These are phyloP conservation scores for Neurospora crassa DNA, from an alignment of 2,329 filamentous ascomycete genomes.

Conservation along the genomic window DNA sequence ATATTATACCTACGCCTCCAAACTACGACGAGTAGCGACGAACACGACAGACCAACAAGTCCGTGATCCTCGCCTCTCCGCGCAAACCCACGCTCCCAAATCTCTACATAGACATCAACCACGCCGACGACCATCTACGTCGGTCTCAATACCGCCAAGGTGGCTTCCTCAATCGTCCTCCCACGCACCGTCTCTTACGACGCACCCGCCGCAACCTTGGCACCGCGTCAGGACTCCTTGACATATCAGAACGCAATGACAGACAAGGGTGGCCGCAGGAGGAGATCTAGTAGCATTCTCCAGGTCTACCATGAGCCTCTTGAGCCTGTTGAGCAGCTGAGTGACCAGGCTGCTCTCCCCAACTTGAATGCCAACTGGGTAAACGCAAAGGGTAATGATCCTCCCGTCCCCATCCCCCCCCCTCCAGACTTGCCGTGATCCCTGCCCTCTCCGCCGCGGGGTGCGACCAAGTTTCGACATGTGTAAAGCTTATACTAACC, in stretches of 20 bases:
- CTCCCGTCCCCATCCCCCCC: not conserved
- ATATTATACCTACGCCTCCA: not conserved
- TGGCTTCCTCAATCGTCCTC: conserved; percentile 83
- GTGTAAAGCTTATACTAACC: conserved; percentile 12
- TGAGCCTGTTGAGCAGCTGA: conserved; percentile 95
- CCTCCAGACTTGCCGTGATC: not conserved
- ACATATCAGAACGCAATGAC: conserved; percentile 49
- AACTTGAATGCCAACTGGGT: conserved; percentile 99
- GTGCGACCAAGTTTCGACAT: not conserved
- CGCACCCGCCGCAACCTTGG: conserved; percentile 55
- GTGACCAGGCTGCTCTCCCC: conserved; percentile 86
- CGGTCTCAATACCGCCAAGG: conserved; percentile 71
- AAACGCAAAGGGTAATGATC: conserved; percentile 82
- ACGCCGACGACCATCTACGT: conserved; percentile 19
- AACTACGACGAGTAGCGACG: not conserved
- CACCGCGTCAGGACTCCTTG: conserved; percentile 45
- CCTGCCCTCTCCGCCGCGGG: not conserved
- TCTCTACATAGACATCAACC: not conserved
- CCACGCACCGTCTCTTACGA: conserved; percentile 88
- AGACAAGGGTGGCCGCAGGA: conserved; percentile 63
- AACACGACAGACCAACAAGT: not conserved
- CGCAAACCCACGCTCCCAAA: not conserved
- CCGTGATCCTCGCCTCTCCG: not conserved
- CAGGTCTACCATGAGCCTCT: conserved; percentile 92
- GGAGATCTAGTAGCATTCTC: conserved; percentile 89